A percentile compares a stretch with the other conserved stretches of the same genome.
These are phyloP conservation scores for Brassica incana DNA, from an alignment of 345 rosid species.

Conservation along the genomic window DNA sequence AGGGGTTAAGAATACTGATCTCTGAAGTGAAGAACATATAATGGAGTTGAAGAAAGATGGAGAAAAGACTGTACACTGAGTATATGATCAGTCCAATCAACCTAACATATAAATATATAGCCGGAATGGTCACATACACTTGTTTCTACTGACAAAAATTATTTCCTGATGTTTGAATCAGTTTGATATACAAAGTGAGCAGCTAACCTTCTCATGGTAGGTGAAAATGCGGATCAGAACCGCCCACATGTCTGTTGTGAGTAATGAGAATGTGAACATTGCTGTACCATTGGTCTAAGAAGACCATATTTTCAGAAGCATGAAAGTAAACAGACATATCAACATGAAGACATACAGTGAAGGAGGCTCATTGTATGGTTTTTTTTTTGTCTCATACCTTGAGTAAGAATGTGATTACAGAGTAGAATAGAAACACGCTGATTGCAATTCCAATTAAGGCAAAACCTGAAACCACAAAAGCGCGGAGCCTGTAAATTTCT, in stretches of 20 bases:
- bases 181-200: background rate
- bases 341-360: background rate
- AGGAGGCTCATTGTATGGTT: background rate
- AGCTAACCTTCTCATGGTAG: conserved; percentile 46
- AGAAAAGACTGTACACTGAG: conserved; percentile 58
- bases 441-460: conserved; percentile 62
- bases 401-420: conserved; percentile 63
- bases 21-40: background rate
- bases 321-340: background rate
- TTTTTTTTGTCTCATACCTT: conserved; percentile 50
- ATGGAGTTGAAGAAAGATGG: background rate
- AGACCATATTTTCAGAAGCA: background rate
- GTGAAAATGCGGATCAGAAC: conserved; percentile 81
- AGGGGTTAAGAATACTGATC: background rate
- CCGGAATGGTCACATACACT: background rate
- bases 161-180: background rate
- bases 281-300: conserved; percentile 75
- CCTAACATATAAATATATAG: conserved; percentile 37
- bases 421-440: conserved; percentile 78
- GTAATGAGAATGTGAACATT: conserved; percentile 86
- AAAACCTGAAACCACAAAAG: conserved; percentile 46
- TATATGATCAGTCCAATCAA: conserved; percentile 85
- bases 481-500: background rate
- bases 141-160: background rate
- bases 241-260: conserved; percentile 96